Evolutionary conservation across 805 yeast species (phyloP), one percentile per base, ranked within the genome.

Genomic region (Clavispora vitiphila): DNA sequence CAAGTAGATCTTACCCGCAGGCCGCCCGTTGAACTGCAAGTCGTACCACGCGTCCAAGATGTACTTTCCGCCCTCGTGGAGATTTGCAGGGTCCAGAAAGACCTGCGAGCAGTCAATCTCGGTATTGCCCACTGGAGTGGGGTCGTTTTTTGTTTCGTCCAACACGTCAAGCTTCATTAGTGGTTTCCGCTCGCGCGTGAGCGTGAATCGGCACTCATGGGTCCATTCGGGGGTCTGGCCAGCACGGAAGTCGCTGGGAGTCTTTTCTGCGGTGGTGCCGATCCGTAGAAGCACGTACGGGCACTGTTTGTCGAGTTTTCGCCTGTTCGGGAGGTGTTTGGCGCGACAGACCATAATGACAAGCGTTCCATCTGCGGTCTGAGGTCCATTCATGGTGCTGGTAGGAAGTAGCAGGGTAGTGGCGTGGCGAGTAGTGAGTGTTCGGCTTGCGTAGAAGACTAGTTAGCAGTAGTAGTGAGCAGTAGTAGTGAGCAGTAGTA

Each of bases 221-320:
- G 86, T 81, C 87, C 97, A 93, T 16, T 71, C 77, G 1, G 99
- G 99, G 4, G 86, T 84, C 58, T 93, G 99, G 2, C 99, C 99
- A 1, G 96, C 99, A 50, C 98, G 68, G 39, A 78, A 75, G 44
- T 86, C 80, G 0, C 87, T 74, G 26, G 80, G 81, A 1, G 97
- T 87, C 55, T 83, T 80, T 49, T 85, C 81, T 8, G 95, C 91
- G 53, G 78, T 77, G 45, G 86, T 87, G 22, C 90, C 91, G 5
- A 93, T 72, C 42, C 98, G 69, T 10, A 86, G 72, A 5, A 91
- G 79, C 46, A 89, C 84, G 64, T 87, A 90, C 2, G 98, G 99
- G 49, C 86, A 84, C 63, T 93, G 99, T 56, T 93, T 93, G 55
- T 95, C 97, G 39, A 91, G 69, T 48, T 83, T 86, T 27, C 91